These are phyloP conservation scores for Climacium dendroides DNA, from an alignment of 225 moss, liverwort and hornwort genomes.

Conservation along the genomic window DNA sequence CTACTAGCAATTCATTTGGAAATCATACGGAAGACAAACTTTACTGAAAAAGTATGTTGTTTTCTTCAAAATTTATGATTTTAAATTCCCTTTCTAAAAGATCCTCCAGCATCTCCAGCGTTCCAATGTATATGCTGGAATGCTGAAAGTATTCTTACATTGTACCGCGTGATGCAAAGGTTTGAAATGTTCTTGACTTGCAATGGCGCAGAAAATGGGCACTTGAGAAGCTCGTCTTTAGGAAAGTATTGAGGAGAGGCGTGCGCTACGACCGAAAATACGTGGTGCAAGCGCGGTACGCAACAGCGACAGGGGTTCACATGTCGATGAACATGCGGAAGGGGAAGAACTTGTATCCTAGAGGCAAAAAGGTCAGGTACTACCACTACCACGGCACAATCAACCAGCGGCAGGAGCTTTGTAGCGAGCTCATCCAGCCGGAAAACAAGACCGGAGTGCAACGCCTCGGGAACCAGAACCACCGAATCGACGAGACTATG, in stretches of 20 bases:
- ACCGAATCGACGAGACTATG: constrained; percentile 30
- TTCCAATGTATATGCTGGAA: not conserved
- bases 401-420: constrained; percentile 29
- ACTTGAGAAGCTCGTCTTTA: constrained; percentile 39
- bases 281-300: constrained; percentile 23
- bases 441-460: constrained; percentile 15
- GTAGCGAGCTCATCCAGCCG: not conserved
- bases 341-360: constrained; percentile 27
- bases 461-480: not conserved
- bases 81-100: not conserved
- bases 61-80: not conserved
- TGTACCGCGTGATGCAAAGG: not conserved
- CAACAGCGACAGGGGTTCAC: constrained; percentile 49
- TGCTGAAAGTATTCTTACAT: not conserved
- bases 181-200: not conserved
- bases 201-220: constrained; percentile 30
- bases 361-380: constrained; percentile 18
- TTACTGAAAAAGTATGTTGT: no score
- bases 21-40: not conserved
- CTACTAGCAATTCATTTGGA: not conserved
- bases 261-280: constrained; percentile 35
- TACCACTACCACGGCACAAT: constrained; percentile 53
- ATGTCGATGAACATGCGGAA: constrained; percentile 48
- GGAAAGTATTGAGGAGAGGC: constrained; percentile 1
- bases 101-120: not conserved